Evolutionary conservation across 371 early-diverging fungal genomes (phyloP).

Genomic region (Rhizomucor pusillus): DNA sequence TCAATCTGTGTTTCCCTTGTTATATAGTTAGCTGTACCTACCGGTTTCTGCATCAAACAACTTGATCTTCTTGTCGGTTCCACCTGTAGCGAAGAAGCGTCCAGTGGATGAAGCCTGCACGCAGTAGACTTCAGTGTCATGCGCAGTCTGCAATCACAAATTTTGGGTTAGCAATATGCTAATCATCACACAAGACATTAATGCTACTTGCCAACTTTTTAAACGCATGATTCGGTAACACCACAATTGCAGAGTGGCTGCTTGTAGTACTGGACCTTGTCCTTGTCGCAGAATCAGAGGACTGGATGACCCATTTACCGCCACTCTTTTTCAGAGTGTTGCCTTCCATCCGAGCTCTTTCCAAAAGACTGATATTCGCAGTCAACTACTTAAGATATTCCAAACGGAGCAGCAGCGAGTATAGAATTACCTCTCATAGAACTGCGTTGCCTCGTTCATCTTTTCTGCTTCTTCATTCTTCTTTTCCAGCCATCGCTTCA

Average conservation of each 20-base stretch:
- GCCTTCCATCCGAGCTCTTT: slow-evolving; percentile 28
- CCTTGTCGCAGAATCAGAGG: neutral
- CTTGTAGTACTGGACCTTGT: neutral
- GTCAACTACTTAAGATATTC: neutral
- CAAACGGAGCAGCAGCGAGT: too few species aligned
- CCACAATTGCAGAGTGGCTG: slow-evolving; percentile 2
- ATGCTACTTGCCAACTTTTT: slow-evolving; percentile 18
- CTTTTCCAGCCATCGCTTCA: slow-evolving; percentile 89
- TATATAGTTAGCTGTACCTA: slow-evolving; percentile 5
- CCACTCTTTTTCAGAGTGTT: slow-evolving; percentile 16
- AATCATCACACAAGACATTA: neutral
- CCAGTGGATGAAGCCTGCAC: slow-evolving; percentile 77
- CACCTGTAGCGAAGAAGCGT: slow-evolving; percentile 80
- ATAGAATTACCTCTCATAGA: slow-evolving; percentile 74
- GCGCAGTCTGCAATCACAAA: slow-evolving; percentile 41
- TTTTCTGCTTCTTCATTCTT: slow-evolving; percentile 92
- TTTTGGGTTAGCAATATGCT: neutral
- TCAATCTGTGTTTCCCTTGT: neutral
- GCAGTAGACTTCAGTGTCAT: slow-evolving; percentile 82
- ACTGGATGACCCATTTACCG: slow-evolving; percentile 13
- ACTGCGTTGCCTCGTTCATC: slow-evolving; percentile 91
- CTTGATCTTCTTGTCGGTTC: slow-evolving; percentile 83
- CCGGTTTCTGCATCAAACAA: slow-evolving; percentile 82
- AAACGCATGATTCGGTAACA: slow-evolving; percentile 17
- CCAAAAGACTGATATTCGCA: slow-evolving; percentile 13